Conservation (phyloP, 805 yeast genomes). For the Metahyphopichia silvanorum region DNA sequence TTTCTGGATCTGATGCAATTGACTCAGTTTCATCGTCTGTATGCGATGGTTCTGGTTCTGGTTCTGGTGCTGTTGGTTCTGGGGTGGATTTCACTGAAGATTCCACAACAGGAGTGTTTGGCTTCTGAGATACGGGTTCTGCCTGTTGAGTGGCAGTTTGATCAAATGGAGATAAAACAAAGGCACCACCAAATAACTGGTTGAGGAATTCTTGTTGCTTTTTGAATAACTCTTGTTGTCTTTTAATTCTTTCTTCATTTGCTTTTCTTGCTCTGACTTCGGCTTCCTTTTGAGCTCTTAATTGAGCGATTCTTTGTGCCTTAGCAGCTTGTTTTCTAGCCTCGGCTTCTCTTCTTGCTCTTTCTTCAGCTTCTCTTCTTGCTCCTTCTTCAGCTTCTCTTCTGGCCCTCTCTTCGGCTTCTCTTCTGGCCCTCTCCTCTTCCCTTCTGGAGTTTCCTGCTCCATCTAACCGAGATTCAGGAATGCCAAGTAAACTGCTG, state of each 20-base stretch:
- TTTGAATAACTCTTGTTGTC: constrained; percentile 6
- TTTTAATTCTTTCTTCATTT: constrained; percentile 3
- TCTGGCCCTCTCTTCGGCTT: constrained; percentile 1
- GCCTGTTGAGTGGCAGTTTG: constrained; percentile 3
- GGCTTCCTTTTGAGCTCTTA: constrained; percentile 7
- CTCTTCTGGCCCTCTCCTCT: constrained; percentile 1
- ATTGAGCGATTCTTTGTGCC: constrained; percentile 2
- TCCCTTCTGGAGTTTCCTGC: not conserved
- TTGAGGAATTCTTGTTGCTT: constrained; percentile 25
- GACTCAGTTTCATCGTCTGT: constrained; percentile 15
- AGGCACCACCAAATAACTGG: constrained; percentile 14
- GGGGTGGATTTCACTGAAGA: constrained; percentile 1
- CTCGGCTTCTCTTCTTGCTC: constrained; percentile 4
- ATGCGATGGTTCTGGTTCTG: not conserved
- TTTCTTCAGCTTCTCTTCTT: constrained; percentile 5
- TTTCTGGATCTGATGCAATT: constrained; percentile 12
- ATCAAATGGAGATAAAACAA: constrained; percentile 1
- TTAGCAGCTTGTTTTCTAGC: no score
- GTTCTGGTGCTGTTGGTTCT: constrained; percentile 3
- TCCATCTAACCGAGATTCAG: constrained; percentile 9
- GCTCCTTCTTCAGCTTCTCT: constrained; percentile 4
- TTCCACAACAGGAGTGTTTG: constrained; percentile 4
- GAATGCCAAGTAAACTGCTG: not conserved
- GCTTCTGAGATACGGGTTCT: not conserved
- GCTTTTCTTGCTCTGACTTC: constrained; percentile 4